Evolutionary conservation across 2,329 filamentous ascomycete species (phyloP).

Genomic region (Ceratocystis ficicola): DNA sequence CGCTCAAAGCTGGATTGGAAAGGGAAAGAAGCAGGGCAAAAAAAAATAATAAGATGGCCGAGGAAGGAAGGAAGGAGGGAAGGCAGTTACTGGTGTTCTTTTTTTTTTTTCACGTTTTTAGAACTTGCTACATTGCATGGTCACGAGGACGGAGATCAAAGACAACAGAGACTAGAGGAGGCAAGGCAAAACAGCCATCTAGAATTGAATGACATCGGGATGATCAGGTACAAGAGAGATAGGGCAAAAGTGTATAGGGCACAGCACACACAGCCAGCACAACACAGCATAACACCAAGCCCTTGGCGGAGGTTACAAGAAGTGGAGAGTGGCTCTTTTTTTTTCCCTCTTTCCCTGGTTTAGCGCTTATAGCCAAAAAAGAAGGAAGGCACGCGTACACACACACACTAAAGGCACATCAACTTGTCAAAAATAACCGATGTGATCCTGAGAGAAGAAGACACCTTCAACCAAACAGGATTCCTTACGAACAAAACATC

Average conservation of each 20-base stretch:
- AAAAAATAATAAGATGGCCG: slow-evolving; percentile 1
- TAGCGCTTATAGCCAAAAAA: not conserved
- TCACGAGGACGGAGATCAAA: not conserved
- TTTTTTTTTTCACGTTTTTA: not conserved
- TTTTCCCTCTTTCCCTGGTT: not conserved
- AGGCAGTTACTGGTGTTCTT: not conserved
- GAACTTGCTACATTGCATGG: not conserved
- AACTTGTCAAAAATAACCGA: not conserved
- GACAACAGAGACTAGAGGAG: not conserved
- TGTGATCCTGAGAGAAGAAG: not conserved
- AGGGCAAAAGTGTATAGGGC: not conserved
- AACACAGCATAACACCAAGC: not conserved
- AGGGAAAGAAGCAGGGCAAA: slow-evolving; percentile 1
- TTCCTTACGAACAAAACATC: too few species aligned
- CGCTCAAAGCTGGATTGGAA: slow-evolving; percentile 3
- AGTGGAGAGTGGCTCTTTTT: slow-evolving; percentile 4
- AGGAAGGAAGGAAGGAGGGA: not conserved
- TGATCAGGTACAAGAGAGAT: slow-evolving; percentile 1
- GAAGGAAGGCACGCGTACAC: not conserved
- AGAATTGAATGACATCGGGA: slow-evolving; percentile 8
- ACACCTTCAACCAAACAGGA: too few species aligned
- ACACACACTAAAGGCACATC: too few species aligned
- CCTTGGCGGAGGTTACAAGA: not conserved
- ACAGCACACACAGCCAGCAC: not conserved
- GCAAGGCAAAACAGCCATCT: not conserved